These are phyloP conservation scores for Daucus carota DNA, from an alignment of 129 eudicot species.

Conservation along the genomic window DNA sequence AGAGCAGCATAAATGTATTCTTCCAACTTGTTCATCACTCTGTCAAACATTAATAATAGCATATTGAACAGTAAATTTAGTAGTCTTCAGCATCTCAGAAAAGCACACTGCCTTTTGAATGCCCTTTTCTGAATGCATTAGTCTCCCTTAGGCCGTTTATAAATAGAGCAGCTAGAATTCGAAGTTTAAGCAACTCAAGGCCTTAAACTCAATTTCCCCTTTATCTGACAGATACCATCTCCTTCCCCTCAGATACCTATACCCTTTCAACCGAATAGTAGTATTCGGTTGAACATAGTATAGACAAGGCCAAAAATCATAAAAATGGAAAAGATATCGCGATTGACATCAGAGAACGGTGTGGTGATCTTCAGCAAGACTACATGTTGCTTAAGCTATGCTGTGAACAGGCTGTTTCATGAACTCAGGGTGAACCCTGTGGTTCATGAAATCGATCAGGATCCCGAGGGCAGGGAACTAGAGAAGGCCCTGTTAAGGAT, in stretches of 20 bases:
- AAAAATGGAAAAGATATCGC: constrained; percentile 50
- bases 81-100: constrained; percentile 40
- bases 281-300: constrained; percentile 11
- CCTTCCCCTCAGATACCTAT: not conserved
- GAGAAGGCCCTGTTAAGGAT: constrained; percentile 54
- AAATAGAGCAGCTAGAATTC: constrained; percentile 44
- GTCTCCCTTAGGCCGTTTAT: constrained; percentile 34
- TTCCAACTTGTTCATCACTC: constrained; percentile 33
- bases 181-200: constrained; percentile 30
- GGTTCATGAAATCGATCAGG: constrained; percentile 53
- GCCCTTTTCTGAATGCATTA: constrained; percentile 30
- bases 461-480: constrained; percentile 58
- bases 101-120: constrained; percentile 42
- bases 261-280: too few relatives aligned
- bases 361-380: constrained; percentile 62
- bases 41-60: constrained; percentile 23
- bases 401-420: constrained; percentile 56
- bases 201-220: constrained; percentile 2
- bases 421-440: constrained; percentile 43
- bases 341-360: constrained; percentile 55
- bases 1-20: constrained; percentile 15
- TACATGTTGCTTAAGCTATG: constrained; percentile 66
- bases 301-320: constrained; percentile 3
- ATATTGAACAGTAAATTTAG: constrained; percentile 37
- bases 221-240: not conserved